phyloP scores from a whole-genome alignment of 2,329 filamentous ascomycete genomes.

The Exophiala xenobiotica region DNA sequence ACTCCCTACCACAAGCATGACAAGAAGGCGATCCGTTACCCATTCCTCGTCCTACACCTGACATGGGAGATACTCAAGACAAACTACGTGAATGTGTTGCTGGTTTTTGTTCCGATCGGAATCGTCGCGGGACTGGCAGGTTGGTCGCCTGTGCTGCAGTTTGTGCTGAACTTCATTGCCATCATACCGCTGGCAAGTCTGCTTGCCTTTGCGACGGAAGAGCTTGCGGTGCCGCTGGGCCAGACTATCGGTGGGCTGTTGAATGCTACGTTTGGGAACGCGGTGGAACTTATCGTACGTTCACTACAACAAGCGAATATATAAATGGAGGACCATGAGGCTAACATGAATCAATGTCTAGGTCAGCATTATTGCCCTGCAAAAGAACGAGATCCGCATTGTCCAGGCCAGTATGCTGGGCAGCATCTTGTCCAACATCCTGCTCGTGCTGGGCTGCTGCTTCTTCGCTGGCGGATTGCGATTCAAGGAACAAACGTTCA shows the following conservation, averaged over 20 bases:
- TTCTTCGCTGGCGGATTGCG: constrained; percentile 72
- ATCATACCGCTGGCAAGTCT: constrained; percentile 63
- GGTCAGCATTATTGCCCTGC: constrained; percentile 90
- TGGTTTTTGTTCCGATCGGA: constrained; percentile 64
- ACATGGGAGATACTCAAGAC: constrained; percentile 47
- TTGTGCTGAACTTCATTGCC: constrained; percentile 63
- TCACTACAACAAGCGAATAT: constrained; percentile 61
- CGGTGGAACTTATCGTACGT: constrained; percentile 65
- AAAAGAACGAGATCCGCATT: constrained; percentile 82
- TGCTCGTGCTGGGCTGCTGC: constrained; percentile 81
- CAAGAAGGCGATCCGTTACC: constrained; percentile 41
- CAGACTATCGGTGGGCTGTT: constrained; percentile 62
- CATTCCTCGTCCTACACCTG: constrained; percentile 40
- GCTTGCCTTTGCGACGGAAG: constrained; percentile 64
- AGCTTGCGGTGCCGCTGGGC: constrained; percentile 60
- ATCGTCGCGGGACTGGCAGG: constrained; percentile 61
- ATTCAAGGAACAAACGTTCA: constrained; percentile 65
- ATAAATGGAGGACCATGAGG: constrained; percentile 70
- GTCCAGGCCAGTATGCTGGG: constrained; percentile 98
- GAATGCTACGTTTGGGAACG: constrained; percentile 67
- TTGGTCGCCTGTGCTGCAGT: constrained; percentile 59
- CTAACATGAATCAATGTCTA: constrained; percentile 55
- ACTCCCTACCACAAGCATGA: constrained; percentile 39
- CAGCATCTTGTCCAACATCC: constrained; percentile 89
- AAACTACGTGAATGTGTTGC: constrained; percentile 59